Evolutionary conservation across 805 yeast genomes (phyloP).

Genomic region (Candida railenensis): DNA sequence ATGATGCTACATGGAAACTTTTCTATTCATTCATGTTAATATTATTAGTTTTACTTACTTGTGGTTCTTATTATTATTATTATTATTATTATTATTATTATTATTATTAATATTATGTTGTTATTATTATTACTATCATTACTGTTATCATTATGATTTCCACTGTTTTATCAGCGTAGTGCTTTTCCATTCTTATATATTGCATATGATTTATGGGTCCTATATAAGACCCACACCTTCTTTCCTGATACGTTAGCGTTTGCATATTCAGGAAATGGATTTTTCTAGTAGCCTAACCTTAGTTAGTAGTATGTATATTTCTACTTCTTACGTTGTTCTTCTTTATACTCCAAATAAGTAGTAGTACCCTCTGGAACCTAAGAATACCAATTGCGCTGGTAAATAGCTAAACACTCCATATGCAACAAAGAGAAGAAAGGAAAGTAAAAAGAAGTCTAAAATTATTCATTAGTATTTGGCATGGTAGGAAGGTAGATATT

Average conservation of each 20-base stretch:
- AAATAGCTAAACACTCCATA: conserved; percentile 24
- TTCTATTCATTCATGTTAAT: background rate
- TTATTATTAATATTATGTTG: too few species aligned
- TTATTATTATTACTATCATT: too few species aligned
- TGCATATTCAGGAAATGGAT: too few species aligned
- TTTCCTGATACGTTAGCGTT: too few species aligned
- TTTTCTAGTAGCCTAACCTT: too few species aligned
- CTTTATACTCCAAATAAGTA: conserved; percentile 31
- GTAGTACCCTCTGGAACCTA: conserved; percentile 31
- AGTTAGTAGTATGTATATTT: too few species aligned
- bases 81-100: background rate
- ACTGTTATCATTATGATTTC: background rate
- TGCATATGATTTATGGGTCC: too few species aligned
- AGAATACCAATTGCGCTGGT: conserved; percentile 27
- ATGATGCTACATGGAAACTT: too few species aligned
- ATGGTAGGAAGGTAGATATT: too few species aligned
- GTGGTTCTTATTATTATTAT: background rate
- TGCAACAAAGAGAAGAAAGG: conserved; percentile 22
- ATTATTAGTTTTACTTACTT: too few species aligned
- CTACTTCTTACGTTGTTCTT: background rate
- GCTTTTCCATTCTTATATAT: too few species aligned
- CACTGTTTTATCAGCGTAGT: background rate
- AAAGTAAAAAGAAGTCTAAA: conserved; percentile 18
- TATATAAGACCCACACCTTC: too few species aligned
- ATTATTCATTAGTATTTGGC: conserved; percentile 3